Evolutionary conservation across 768 basidiomycete species (phyloP).

Genomic region (Coprinellus micaceus): DNA sequence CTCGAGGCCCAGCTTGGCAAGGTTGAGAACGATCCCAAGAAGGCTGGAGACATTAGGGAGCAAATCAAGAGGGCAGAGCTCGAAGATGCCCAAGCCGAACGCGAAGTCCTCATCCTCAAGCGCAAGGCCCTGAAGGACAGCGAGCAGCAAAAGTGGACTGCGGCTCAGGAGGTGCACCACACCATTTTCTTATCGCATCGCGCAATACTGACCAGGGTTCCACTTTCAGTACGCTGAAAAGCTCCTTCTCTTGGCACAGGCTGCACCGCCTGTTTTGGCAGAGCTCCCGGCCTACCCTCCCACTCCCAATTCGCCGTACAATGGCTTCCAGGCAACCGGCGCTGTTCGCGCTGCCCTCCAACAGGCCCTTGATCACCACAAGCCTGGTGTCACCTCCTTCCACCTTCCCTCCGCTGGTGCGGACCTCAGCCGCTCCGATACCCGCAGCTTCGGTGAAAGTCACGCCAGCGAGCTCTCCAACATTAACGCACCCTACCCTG

Average conservation of each 20-base stretch:
- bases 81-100: conserved; percentile 65
- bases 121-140: conserved; percentile 74
- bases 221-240: conserved; percentile 72
- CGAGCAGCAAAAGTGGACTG: conserved; percentile 76
- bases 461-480: conserved; percentile 70
- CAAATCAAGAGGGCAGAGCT: conserved; percentile 63
- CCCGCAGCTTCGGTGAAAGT: conserved; percentile 80
- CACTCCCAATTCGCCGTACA: conserved; percentile 49
- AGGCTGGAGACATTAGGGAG: conserved; percentile 64
- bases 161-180: conserved; percentile 64
- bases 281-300: conserved; percentile 72
- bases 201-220: conserved; percentile 2
- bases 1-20: conserved; percentile 59
- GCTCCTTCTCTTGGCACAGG: conserved; percentile 68
- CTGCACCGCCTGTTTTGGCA: conserved; percentile 56
- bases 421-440: conserved; percentile 70
- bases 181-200: conserved; percentile 4
- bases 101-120: conserved; percentile 67
- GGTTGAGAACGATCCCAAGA: conserved; percentile 65
- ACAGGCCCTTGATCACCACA: conserved; percentile 74
- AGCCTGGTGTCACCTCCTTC: conserved; percentile 50
- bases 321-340: conserved; percentile 59
- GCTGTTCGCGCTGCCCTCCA: conserved; percentile 72
- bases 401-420: conserved; percentile 45
- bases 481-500: conserved; percentile 36